Evolutionary conservation across 2,329 filamentous ascomycete genomes (phyloP).

Genomic region (Fusarium nurragi): DNA sequence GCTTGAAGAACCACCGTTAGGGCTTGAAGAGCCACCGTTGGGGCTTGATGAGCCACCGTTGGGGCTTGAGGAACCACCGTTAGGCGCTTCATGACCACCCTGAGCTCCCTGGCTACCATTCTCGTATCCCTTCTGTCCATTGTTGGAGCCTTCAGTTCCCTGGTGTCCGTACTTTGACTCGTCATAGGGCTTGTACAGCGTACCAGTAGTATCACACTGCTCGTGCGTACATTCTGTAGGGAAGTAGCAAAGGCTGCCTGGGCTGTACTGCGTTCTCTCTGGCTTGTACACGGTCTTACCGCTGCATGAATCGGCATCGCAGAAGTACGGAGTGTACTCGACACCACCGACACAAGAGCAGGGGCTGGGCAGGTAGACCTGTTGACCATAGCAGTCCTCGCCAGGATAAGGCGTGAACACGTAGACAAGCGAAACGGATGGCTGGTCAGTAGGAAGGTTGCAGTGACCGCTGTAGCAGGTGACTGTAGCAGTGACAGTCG

Average conservation of each 20-base stretch:
- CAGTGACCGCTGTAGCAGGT: conserved; percentile 23
- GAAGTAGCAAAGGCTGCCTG: neutral
- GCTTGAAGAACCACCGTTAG: too few species aligned
- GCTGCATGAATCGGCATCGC: conserved; percentile 15
- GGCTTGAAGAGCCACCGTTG: too few species aligned
- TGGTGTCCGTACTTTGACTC: neutral
- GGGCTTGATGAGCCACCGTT: too few species aligned
- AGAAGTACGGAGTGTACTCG: conserved; percentile 30
- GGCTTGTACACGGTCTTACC: conserved; percentile 34
- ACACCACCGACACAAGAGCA: conserved; percentile 33
- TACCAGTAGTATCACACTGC: neutral
- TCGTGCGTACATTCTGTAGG: neutral
- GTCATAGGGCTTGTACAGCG: neutral
- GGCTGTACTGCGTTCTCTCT: neutral
- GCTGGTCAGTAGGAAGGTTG: neutral
- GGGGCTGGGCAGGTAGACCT: conserved; percentile 25
- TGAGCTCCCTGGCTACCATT: too few species aligned
- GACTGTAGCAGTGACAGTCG: conserved; percentile 25
- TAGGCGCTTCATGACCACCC: too few species aligned
- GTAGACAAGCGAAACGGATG: conserved; percentile 6
- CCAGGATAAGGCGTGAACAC: conserved; percentile 32
- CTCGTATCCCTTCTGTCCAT: neutral
- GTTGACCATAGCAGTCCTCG: conserved; percentile 22
- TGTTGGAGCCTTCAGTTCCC: neutral
- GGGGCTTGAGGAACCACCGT: too few species aligned